Base-by-base conservation (phyloP, 352 stramenopile species). In the Pythium scleroteichum region DNA sequence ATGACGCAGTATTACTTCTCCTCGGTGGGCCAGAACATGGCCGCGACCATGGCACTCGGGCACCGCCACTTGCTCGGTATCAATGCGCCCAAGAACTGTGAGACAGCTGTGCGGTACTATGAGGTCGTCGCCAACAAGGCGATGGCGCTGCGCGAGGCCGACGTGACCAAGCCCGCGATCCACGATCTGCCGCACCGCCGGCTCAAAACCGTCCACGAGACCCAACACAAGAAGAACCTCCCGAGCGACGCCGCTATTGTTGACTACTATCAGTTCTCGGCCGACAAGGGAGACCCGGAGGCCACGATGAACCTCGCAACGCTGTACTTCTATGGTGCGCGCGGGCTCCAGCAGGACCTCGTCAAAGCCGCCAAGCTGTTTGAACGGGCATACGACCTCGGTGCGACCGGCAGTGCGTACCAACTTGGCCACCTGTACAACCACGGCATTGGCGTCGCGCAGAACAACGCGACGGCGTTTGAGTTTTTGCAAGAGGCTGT, bases 241-340 rank as follows among this genome's bases (percentile, higher is more conserved):
- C 85, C 85, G 17, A 85, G 72, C 13, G 82, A 92, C 63, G 79
- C 72, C 1, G 86, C 81, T 0, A 89, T 93, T 46, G 82, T 95
- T n/a, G 85, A 96, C 49, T 97, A 96, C 59, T 96, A 96, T 59
- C 75, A 92, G 59, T 93, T 94, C 64, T 90, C 89, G 45, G 84
- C 90, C 9, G 86, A 95, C 35, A 94, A 95, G 59, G 90, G 88
- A 16, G 88, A 97, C 62, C 69, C 82, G 0, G 76, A 92, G 22
- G 87, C 90, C 22, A 91, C 85, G 14, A 69, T 94, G 16, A 90
- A 88, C 57, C 66, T 96, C n/a, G 90, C 87, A 12, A 90, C 85
- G 53, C 59, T 97, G 35, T 92, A 95, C 68, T 91, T 78, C 52
- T 94, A 94, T 56, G 90, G 90, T 13, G 76, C 76, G 29, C 73